These are phyloP conservation scores for Fusarium mundagurra DNA, from an alignment of 2,329 filamentous ascomycete genomes.

Conservation along the genomic window DNA sequence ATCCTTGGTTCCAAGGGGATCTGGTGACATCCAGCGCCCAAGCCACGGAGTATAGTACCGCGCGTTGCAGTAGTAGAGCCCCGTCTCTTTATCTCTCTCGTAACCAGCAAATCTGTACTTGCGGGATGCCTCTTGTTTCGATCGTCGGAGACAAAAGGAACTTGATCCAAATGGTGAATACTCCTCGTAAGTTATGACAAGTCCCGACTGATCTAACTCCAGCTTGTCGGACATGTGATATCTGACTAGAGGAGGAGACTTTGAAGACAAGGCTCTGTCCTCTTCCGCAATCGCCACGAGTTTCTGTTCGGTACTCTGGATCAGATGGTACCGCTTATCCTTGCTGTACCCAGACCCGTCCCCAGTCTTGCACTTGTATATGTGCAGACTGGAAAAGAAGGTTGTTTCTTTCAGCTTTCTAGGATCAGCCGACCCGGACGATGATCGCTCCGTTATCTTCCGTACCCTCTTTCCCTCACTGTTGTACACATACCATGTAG, in stretches of 20 bases:
- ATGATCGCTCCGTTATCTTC: too few species aligned
- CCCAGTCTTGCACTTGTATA: background rate
- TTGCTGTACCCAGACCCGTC: background rate
- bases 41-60: background rate
- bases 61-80: background rate
- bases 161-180: rapidly evolving
- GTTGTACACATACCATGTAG: background rate
- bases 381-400: rapidly evolving
- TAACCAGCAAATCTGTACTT: background rate
- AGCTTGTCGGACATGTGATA: background rate
- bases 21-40: background rate
- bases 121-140: background rate
- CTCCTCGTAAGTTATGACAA: background rate
- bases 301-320: rapidly evolving
- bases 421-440: rapidly evolving
- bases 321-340: background rate
- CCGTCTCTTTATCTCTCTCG: background rate
- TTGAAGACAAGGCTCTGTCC: rapidly evolving
- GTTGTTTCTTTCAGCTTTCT: background rate
- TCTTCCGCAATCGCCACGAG: background rate
- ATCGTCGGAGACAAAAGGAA: background rate
- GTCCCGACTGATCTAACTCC: background rate
- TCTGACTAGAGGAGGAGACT: rapidly evolving
- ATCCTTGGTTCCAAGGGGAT: background rate
- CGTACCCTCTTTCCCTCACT: background rate